Base-by-base conservation (phyloP, 108 stramenopile species). In the Nitzschia sp. region DNA sequence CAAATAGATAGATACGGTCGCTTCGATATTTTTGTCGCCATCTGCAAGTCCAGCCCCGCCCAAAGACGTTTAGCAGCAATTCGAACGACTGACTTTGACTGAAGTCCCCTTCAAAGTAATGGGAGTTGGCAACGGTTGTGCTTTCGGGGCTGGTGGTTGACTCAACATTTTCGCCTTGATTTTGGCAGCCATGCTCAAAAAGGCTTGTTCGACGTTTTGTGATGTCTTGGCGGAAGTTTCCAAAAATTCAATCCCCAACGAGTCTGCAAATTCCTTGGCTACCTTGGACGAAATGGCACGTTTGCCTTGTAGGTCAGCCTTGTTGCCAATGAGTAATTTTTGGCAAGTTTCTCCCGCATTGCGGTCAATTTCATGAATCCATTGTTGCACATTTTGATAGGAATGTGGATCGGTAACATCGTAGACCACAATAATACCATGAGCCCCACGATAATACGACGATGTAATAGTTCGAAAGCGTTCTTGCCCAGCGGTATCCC, bases 401-500 rank as follows among this genome's bases (percentile, higher is more conserved):
- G 80, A 78, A 54, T 85, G 90, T 28, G 80, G 71, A 64, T 89
- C 89, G 53, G 92, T 89, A 63, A 93, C 84, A 69, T 96, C 95
- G 47, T 91, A 96, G 2, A 96, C 95, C 54, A 96, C 65, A 58
- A 96, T 89, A 53, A 93, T 90, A 8, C 95, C 95, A 70, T 92
- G 92, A 28, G 95, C 95, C 70, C 90, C 93, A 9, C 92, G 90
- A 59, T 93, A 96, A 64, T 96, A 96, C 15, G 92, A 91, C 0
- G 95, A 92, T 9, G 93, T 71, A n/a, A 96, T 64, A 19, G 93
- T 92, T 13, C 92, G 82, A 58, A 96, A 96, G 28, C 95, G 85
- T 74, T 96, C 95, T 78, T 96, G 95, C 2, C 95, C 95, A 21
- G 95, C 95, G 13, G 95, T 96, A 64, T 96, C 95, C 95, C 95